Percentiles rank a stretch among this genome's conserved stretches.
Conservation (phyloP, 2,329 filamentous ascomycete species). For the Ophiosphaerella narmari region DNA sequence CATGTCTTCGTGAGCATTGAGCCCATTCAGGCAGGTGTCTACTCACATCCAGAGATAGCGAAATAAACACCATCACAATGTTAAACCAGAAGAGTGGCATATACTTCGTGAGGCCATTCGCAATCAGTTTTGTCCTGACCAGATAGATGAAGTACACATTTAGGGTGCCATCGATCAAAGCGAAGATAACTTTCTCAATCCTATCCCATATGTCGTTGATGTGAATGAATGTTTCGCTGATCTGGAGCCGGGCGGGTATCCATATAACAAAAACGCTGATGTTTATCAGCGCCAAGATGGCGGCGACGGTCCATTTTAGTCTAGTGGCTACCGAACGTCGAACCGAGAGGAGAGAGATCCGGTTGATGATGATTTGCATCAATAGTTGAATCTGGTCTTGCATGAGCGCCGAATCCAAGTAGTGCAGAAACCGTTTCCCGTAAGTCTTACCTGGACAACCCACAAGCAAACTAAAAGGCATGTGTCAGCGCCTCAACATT, state of each 20-base stretch:
- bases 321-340: conserved; percentile 23
- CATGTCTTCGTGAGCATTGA: no score
- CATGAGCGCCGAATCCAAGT: no score
- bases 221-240: conserved; percentile 21
- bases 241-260: conserved; percentile 35
- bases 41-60: conserved; percentile 27
- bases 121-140: conserved; percentile 30
- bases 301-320: conserved; percentile 14
- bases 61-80: conserved; percentile 29
- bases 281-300: conserved; percentile 30
- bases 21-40: no score
- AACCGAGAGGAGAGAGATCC: conserved; percentile 19
- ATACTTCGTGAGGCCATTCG: conserved; percentile 33
- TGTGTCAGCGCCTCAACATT: conserved; percentile 5
- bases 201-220: conserved; percentile 34
- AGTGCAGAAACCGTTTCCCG: no score
- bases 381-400: conserved; percentile 29
- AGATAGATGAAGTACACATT: conserved; percentile 34
- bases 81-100: conserved; percentile 33
- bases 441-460: conserved; percentile 12
- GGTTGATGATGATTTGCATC: conserved; percentile 38
- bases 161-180: conserved; percentile 27
- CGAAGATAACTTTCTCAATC: conserved; percentile 31
- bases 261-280: conserved; percentile 37
- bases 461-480: conserved; percentile 21